phyloP scores from a whole-genome alignment of 2,329 filamentous ascomycete species.

The Talaromyces sp. region DNA sequence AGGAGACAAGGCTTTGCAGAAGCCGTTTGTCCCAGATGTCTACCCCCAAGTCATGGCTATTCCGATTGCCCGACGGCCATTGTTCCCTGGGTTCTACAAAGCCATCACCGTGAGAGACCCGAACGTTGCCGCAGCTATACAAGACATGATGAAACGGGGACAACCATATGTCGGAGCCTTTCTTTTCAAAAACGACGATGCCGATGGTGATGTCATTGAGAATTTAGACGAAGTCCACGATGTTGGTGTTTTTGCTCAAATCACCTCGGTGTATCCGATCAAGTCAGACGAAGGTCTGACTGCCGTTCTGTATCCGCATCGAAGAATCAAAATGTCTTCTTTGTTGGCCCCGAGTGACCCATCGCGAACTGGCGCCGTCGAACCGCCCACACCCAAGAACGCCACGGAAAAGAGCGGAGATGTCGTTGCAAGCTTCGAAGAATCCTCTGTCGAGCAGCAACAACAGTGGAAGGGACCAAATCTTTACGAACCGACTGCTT shows the following conservation, averaged over 20 bases:
- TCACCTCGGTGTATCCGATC: conserved; percentile 92
- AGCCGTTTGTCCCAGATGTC: conserved; percentile 85
- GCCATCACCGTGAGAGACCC: conserved; percentile 94
- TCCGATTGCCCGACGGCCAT: conserved; percentile 83
- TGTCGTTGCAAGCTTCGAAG: conserved; percentile 95
- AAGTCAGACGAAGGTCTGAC: conserved; percentile 64
- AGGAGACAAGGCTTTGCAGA: conserved; percentile 69
- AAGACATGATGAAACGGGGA: conserved; percentile 93
- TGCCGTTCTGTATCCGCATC: conserved; percentile 91
- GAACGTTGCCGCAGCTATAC: conserved; percentile 84
- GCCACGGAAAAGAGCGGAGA: conserved; percentile 74
- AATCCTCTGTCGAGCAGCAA: conserved; percentile 63
- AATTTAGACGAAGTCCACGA: conserved; percentile 89
- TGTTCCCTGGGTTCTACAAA: conserved; percentile 98
- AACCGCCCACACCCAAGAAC: conserved; percentile 34
- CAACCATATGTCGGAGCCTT: conserved; percentile 98
- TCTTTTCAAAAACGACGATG: conserved; percentile 91
- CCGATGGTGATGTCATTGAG: conserved; percentile 89
- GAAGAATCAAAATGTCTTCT: conserved; percentile 83
- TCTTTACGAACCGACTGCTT: conserved; percentile 81
- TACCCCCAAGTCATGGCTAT: conserved; percentile 98
- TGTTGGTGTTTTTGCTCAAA: conserved; percentile 93
- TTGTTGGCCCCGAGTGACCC: conserved; percentile 63
- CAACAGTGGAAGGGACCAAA: conserved; percentile 34
- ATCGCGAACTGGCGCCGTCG: conserved; percentile 25